Conservation (phyloP, 768 basidiomycete species). For the Lactarius sp. region DNA sequence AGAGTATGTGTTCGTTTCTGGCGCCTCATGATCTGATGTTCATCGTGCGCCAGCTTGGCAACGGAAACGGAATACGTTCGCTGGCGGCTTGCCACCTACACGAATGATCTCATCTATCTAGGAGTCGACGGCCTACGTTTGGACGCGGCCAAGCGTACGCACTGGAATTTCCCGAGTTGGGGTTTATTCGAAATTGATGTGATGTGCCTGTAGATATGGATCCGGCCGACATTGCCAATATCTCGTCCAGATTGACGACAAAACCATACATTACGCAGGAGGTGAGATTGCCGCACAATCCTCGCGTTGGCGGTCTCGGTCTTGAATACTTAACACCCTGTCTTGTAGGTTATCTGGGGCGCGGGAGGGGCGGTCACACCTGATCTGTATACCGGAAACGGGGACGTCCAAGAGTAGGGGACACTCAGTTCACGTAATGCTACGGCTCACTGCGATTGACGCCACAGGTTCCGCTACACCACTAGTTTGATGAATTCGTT, state of each 20-base stretch:
- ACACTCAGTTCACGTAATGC: too few relatives aligned
- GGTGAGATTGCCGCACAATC: slow-evolving; percentile 20
- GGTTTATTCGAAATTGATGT: neutral
- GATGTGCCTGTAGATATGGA: slow-evolving; percentile 44
- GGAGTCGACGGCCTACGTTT: slow-evolving; percentile 59
- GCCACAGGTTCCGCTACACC: slow-evolving; percentile 52
- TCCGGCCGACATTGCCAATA: slow-evolving; percentile 49
- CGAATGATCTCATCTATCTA: slow-evolving; percentile 55
- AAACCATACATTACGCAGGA: slow-evolving; percentile 62
- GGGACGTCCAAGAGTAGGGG: slow-evolving; percentile 59
- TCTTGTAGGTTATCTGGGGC: slow-evolving; percentile 34
- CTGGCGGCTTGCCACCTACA: slow-evolving; percentile 48
- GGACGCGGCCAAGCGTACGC: slow-evolving; percentile 60
- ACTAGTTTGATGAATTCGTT: slow-evolving; percentile 49
- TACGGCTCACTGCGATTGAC: neutral
- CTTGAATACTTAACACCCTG: neutral
- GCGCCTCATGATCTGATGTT: neutral
- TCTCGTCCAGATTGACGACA: slow-evolving; percentile 40
- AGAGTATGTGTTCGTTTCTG: slow-evolving; percentile 32
- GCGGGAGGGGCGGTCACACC: slow-evolving; percentile 52
- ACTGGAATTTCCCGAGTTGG: neutral
- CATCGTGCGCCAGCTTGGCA: slow-evolving; percentile 40
- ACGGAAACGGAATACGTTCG: slow-evolving; percentile 61
- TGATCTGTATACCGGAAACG: slow-evolving; percentile 50
- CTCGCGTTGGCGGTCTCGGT: neutral